These are phyloP conservation scores for Gracilaria domingensis DNA, from an alignment of 23 red algal genomes.

Conservation along the genomic window DNA sequence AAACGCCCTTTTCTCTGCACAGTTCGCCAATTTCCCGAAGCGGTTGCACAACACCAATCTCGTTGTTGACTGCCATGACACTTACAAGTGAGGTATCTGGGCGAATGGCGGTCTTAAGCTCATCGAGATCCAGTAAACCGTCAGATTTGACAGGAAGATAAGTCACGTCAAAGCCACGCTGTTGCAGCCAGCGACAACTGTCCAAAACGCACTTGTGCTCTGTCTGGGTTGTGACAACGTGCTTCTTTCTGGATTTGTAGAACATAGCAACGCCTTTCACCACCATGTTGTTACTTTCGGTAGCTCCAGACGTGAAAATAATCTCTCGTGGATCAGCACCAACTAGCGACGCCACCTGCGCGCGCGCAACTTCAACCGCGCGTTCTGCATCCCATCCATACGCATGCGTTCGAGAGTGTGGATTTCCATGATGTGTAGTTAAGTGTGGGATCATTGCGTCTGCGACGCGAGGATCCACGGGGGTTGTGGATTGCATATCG, in stretches of 20 bases:
- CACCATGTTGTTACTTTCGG: conserved; percentile 96
- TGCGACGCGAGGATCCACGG: conserved; percentile 93
- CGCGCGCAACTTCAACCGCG: conserved; percentile 82
- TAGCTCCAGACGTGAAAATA: conserved; percentile 98
- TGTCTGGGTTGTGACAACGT: conserved; percentile 95
- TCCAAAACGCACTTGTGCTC: conserved; percentile 99
- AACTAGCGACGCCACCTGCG: conserved; percentile 75
- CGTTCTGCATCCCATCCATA: conserved; percentile 97
- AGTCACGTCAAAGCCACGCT: conserved; percentile 91
- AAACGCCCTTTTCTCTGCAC: conserved; percentile 90
- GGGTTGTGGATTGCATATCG: conserved; percentile 96
- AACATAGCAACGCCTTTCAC: conserved; percentile 96
- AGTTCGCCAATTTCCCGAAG: conserved; percentile 83
- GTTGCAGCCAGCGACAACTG: conserved; percentile 92
- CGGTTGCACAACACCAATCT: conserved; percentile 97
- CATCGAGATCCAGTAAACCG: conserved; percentile 78
- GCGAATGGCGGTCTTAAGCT: conserved; percentile 75
- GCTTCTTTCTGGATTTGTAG: conserved; percentile 86
- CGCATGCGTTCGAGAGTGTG: conserved; percentile 92
- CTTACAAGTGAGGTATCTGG: conserved; percentile 88
- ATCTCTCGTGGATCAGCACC: conserved; percentile 91
- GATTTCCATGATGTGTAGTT: conserved; percentile 87
- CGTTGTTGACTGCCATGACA: conserved; percentile 99
- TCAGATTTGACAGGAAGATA: conserved; percentile 93
- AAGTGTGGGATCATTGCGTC: conserved; percentile 93